Evolutionary conservation across 2,329 filamentous ascomycete species (phyloP), one percentile per base, ranked within the genome.

Genomic region (Pseudocercospora crystallina): DNA sequence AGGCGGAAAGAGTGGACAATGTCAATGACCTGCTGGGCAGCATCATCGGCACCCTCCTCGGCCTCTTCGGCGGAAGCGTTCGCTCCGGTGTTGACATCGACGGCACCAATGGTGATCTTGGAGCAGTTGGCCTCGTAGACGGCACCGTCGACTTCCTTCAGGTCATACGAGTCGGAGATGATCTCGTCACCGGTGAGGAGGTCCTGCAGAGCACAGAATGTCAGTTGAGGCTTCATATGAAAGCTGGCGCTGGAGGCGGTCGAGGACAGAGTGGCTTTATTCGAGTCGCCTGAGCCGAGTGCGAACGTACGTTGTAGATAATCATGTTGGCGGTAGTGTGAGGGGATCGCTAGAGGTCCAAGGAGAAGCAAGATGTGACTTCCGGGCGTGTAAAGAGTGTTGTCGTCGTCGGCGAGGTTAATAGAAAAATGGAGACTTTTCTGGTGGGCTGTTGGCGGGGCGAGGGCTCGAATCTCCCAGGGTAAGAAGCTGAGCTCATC

Each of bases 21-120:
- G 77, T 99, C 91, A 80, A 95, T 95, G 77, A 96, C 91, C 71
- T 84, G 83, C 76, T 85, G 74, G 52, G 74, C 72, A 41, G 64
- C 48, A 65, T 95, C 90, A 43, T 95, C 91, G 64, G 84, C 64
- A 60, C 73, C 86, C 65, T 91, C 89, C 0, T 77, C 78, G 0
- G 79, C 88, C 71, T 87, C 92, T 80, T 97, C 94, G 57, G 94
- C 91, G 65, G 92, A 97, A 65, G 94, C 89, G 77, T 99, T 99
- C 80, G 91, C 94, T 73, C 94, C 94, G 67, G 81, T 94, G 74
- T 94, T 87, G 90, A 66, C 56, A 47, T 60, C 58, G 39, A 92
- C 84, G 59, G 74, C 82, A 60, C 84, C 90, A 74, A 91, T 80
- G 54, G 82, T 84, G 77, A 96, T 90, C 84, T 92, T 95, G 71